These are phyloP conservation scores for Pleurotus cornucopiae DNA, from an alignment of 768 basidiomycete species.

Conservation along the genomic window DNA sequence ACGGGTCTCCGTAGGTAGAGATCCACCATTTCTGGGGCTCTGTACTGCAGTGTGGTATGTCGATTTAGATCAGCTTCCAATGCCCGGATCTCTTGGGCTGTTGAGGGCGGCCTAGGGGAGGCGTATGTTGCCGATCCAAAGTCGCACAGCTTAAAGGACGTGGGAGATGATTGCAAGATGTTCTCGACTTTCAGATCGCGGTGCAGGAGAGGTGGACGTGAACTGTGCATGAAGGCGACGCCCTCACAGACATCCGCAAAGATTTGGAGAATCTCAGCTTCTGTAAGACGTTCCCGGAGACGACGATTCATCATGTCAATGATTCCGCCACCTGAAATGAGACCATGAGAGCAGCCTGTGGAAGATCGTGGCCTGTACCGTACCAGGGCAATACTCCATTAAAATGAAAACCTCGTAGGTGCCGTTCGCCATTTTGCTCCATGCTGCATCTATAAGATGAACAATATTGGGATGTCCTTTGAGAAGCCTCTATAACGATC, in stretches of 20 bases:
- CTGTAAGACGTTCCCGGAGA: conserved; percentile 89
- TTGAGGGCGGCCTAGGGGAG: conserved; percentile 63
- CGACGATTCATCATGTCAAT: conserved; percentile 99
- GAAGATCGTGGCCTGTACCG: conserved; percentile 17
- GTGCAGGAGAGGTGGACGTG: conserved; percentile 86
- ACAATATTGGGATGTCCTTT: conserved; percentile 95
- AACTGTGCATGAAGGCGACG: conserved; percentile 93
- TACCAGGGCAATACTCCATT: conserved; percentile 96
- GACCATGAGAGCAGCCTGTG: conserved; percentile 13
- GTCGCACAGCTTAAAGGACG: conserved; percentile 93
- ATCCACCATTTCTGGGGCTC: conserved; percentile 99
- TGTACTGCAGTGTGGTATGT: conserved; percentile 95
- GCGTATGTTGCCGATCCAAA: conserved; percentile 91
- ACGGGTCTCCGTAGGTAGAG: conserved; percentile 76
- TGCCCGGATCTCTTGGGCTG: conserved; percentile 77
- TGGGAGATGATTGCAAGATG: conserved; percentile 82
- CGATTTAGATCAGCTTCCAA: conserved; percentile 90
- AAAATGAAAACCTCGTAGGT: conserved; percentile 95
- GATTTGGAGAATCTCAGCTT: conserved; percentile 95
- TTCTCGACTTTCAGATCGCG: conserved; percentile 99
- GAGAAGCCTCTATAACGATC: conserved; percentile 65
- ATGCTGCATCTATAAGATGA: conserved; percentile 92
- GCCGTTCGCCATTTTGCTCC: conserved; percentile 79
- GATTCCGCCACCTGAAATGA: conserved; percentile 80
- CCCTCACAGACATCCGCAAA: conserved; percentile 98